A percentile compares a stretch with the other conserved stretches of the same genome.
Evolutionary conservation across 495 filamentous ascomycete genomes (phyloP).

Genomic region (Cenococcum geophilum): DNA sequence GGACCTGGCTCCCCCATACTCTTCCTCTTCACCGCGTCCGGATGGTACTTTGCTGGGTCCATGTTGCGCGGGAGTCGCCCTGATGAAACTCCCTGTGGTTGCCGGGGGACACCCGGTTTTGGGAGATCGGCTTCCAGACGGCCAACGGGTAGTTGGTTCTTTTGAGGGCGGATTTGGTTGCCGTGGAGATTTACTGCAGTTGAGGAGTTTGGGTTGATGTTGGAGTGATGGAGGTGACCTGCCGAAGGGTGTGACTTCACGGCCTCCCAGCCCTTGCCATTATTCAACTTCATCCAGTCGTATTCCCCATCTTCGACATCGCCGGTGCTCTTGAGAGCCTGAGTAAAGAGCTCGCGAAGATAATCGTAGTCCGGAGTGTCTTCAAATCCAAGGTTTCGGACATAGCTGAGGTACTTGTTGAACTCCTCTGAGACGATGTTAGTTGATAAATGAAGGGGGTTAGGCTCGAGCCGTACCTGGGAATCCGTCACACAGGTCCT

Average conservation of each 20-base stretch:
- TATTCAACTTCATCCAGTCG: conserved; percentile 99
- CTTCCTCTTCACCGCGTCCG: conserved; percentile 28
- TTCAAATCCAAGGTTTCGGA: conserved; percentile 96
- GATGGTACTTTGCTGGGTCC: conserved; percentile 19
- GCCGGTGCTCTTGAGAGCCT: conserved; percentile 89
- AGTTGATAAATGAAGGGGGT: conserved; percentile 3
- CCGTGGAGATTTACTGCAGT: conserved; percentile 73
- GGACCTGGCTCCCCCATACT: conserved; percentile 28
- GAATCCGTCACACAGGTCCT: conserved; percentile 93
- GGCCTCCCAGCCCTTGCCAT: conserved; percentile 90
- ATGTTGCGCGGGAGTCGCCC: conserved; percentile 17
- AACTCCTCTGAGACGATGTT: conserved; percentile 65
- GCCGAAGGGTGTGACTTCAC: conserved; percentile 77
- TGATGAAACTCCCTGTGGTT: conserved; percentile 56
- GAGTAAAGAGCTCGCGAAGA: conserved; percentile 90
- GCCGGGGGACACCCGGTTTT: conserved; percentile 43
- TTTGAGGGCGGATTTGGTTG: conserved; percentile 40
- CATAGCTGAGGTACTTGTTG: conserved; percentile 93
- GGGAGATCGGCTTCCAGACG: conserved; percentile 85
- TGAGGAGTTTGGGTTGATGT: conserved; percentile 53
- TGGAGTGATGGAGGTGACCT: conserved; percentile 65
- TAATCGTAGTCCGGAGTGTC: conserved; percentile 99
- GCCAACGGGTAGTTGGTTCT: conserved; percentile 57
- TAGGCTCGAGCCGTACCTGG: conserved; percentile 52
- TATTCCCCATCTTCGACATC: conserved; percentile 98